A percentile compares a stretch with the other conserved stretches of the same genome.
Evolutionary conservation across 2,329 filamentous ascomycete genomes (phyloP).

Genomic region (Arthrobotrys sinensis): DNA sequence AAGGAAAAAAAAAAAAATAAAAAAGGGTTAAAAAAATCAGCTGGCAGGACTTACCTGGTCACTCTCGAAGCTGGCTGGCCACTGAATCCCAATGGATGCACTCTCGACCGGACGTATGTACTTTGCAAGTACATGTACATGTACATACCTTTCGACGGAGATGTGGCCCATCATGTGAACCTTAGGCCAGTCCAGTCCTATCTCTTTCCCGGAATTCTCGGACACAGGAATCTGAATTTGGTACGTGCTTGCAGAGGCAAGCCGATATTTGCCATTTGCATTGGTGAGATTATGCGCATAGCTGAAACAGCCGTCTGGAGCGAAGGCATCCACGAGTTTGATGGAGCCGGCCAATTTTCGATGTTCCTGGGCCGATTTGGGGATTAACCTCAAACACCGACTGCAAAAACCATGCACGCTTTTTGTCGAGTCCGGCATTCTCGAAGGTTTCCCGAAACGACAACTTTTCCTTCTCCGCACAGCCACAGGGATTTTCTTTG

Average conservation of each 20-base stretch:
- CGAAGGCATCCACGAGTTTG: constrained; percentile 39
- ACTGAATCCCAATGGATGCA: neutral
- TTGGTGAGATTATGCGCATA: constrained; percentile 49
- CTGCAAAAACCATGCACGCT: constrained; percentile 13
- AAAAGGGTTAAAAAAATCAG: neutral
- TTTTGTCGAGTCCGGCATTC: constrained; percentile 20
- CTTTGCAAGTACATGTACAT: neutral
- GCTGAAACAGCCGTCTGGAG: constrained; percentile 48
- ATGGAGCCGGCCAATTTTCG: constrained; percentile 36
- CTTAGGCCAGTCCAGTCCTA: constrained; percentile 10
- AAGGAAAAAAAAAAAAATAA: neutral
- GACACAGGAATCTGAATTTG: constrained; percentile 33
- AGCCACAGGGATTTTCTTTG: constrained; percentile 25
- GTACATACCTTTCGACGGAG: neutral
- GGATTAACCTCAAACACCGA: constrained; percentile 49
- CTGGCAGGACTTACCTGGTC: constrained; percentile 11
- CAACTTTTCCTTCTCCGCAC: constrained; percentile 1
- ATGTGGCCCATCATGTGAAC: constrained; percentile 19
- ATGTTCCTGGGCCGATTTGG: constrained; percentile 33
- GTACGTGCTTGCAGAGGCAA: constrained; percentile 33
- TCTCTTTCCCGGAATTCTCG: constrained; percentile 37
- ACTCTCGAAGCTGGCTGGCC: neutral
- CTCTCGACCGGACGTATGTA: neutral
- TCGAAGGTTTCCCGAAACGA: constrained; percentile 53
- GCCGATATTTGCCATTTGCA: constrained; percentile 31